Conservation (phyloP, 2,329 filamentous ascomycete genomes). For the Cladosporium sp. region DNA sequence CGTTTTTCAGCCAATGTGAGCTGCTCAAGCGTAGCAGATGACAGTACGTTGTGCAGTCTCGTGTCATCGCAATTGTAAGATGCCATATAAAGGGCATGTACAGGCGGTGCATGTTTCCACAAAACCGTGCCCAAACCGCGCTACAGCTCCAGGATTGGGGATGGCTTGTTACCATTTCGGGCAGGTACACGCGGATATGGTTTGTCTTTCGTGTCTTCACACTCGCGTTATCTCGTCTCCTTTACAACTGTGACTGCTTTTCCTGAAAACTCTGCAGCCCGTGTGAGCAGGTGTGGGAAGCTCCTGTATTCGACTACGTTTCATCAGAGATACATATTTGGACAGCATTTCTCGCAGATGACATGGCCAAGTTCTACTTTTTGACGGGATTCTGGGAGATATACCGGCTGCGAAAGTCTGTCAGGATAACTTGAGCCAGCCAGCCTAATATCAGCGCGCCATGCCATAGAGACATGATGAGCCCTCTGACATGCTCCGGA, state of each 20-base stretch:
- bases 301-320: neutral
- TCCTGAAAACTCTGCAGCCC: neutral
- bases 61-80: slow-evolving; percentile 14
- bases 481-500: neutral
- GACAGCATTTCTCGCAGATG: neutral
- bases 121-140: slow-evolving; percentile 2
- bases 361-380: neutral
- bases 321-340: neutral
- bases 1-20: neutral
- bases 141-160: slow-evolving; percentile 12
- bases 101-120: slow-evolving; percentile 8
- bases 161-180: neutral
- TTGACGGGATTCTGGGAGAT: too few species aligned
- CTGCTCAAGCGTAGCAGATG: neutral
- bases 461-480: neutral
- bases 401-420: neutral
- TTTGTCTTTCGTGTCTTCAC: slow-evolving; percentile 1
- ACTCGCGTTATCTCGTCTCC: neutral
- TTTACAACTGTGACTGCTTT: neutral
- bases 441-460: neutral
- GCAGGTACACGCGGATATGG: slow-evolving; percentile 10
- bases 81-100: slow-evolving; percentile 11
- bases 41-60: neutral
- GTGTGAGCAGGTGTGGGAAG: neutral
- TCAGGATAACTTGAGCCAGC: neutral